Conservation (phyloP, 805 yeast genomes). For the Kuraishia capsulata region DNA sequence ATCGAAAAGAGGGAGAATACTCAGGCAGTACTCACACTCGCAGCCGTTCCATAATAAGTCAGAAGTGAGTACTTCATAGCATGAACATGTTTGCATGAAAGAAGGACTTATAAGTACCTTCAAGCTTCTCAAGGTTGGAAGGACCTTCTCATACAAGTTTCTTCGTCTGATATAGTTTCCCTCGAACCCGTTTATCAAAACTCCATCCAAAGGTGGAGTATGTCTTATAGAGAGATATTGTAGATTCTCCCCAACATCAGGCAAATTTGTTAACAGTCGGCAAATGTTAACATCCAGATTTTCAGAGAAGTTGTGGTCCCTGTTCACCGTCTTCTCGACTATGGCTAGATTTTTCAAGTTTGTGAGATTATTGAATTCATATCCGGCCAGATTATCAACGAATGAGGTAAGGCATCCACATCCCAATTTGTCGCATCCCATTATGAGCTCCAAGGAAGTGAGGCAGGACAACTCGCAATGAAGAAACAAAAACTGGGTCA, state of each 20-base stretch:
- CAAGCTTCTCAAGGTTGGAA: conserved; percentile 36
- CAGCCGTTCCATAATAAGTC: conserved; percentile 76
- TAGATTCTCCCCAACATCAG: conserved; percentile 21
- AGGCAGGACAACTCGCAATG: conserved; percentile 21
- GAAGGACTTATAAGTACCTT: conserved; percentile 47
- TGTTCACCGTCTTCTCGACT: conserved; percentile 21
- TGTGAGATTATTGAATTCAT: conserved; percentile 12
- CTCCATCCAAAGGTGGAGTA: conserved; percentile 48
- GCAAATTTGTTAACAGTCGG: conserved; percentile 27
- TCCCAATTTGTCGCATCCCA: conserved; percentile 42
- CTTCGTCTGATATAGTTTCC: conserved; percentile 62
- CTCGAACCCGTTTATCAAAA: conserved; percentile 56
- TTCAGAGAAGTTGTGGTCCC: conserved; percentile 39
- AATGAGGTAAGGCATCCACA: conserved; percentile 39
- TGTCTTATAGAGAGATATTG: conserved; percentile 44
- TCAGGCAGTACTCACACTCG: conserved; percentile 45
- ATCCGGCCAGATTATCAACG: conserved; percentile 21
- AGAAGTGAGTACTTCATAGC: conserved; percentile 65
- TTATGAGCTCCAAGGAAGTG: conserved; percentile 35
- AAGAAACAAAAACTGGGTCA: conserved; percentile 18
- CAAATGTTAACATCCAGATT: conserved; percentile 44
- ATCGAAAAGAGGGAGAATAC: conserved; percentile 43
- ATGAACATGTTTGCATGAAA: conserved; percentile 47
- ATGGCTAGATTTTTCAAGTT: conserved; percentile 27
- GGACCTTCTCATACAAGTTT: conserved; percentile 34